Conservation (phyloP, 768 basidiomycete genomes). For the Russula brevipes region DNA sequence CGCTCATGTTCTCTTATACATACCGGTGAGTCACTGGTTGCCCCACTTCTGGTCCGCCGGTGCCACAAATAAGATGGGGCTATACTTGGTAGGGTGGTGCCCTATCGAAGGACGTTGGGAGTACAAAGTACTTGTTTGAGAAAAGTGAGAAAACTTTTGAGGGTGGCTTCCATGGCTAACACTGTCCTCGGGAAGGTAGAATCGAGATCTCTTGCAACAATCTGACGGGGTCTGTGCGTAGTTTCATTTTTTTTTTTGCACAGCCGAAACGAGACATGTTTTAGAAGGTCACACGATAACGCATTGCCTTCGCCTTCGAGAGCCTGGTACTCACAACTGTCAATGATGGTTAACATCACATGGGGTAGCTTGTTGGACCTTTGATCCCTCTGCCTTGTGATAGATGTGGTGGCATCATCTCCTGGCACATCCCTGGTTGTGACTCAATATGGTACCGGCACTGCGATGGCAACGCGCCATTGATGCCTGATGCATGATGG, state of each 20-base stretch:
- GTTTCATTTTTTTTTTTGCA: neutral
- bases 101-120: neutral
- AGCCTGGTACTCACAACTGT: neutral
- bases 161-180: constrained; percentile 6
- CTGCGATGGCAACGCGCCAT: neutral
- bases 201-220: neutral
- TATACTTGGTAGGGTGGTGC: neutral
- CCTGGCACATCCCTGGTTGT: neutral
- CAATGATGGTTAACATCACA: neutral
- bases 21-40: neutral
- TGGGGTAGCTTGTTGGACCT: too few species aligned
- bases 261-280: neutral
- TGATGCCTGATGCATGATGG: neutral
- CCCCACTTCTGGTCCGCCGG: neutral
- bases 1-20: neutral
- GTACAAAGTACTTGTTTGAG: neutral
- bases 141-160: constrained; percentile 7
- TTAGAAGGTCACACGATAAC: neutral
- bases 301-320: neutral
- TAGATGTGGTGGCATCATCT: neutral
- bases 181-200: neutral
- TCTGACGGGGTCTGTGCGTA: neutral
- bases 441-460: neutral
- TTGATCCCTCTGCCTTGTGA: neutral
- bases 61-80: neutral